phyloP scores from a whole-genome alignment of 2,329 filamentous ascomycete genomes.

The Hymenoscyphus salicellus region DNA sequence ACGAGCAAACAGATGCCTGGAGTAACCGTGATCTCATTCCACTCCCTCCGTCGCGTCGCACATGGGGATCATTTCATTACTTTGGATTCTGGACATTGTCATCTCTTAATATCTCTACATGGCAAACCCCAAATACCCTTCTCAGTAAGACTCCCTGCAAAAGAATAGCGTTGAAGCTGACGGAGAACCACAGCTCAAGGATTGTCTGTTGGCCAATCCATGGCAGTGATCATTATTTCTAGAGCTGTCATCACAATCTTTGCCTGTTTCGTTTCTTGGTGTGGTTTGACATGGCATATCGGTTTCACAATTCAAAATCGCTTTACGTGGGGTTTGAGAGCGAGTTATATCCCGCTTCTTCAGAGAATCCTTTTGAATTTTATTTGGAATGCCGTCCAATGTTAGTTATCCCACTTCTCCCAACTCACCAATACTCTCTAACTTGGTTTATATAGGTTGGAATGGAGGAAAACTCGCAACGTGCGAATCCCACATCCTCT shows the following conservation, averaged over 20 bases:
- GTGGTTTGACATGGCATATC: not conserved
- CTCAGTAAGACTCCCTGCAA: not conserved
- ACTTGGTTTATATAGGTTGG: not conserved
- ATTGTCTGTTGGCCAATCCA: not conserved
- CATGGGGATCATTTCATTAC: not conserved
- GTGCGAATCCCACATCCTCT: not conserved
- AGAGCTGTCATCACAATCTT: not conserved
- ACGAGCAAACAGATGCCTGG: not conserved
- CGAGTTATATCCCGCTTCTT: not conserved
- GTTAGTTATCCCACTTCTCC: not conserved
- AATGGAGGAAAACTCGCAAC: not conserved
- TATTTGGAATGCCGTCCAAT: not conserved
- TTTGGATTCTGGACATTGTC: not conserved
- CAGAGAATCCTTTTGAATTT: not conserved
- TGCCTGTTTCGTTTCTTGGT: not conserved
- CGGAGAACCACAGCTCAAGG: not conserved
- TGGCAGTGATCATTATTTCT: not conserved
- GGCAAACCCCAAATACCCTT: not conserved
- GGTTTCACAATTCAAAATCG: not conserved
- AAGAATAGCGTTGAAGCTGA: not conserved
- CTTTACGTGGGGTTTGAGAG: not conserved
- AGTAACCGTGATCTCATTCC: not conserved
- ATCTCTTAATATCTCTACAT: not conserved
- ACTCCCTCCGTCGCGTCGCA: not conserved
- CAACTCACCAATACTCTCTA: not conserved